phyloP scores from a whole-genome alignment of 306 rosid genomes.

The Macrotyloma uniflorum region DNA sequence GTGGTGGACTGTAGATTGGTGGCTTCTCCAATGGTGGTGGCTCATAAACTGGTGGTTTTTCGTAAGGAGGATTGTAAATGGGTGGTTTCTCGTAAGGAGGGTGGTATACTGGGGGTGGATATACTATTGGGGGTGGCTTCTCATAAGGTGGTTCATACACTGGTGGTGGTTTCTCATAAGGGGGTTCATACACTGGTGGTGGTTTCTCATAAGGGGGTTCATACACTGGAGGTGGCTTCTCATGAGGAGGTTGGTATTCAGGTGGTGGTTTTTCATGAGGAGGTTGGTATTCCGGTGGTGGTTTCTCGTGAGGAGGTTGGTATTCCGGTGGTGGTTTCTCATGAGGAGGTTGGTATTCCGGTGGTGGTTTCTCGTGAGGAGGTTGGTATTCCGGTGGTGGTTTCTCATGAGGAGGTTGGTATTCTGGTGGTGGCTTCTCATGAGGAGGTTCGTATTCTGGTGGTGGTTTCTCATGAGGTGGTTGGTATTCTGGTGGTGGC shows the following conservation, averaged over 20 bases:
- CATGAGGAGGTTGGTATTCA: not conserved
- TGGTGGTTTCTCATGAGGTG: not conserved
- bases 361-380: not conserved
- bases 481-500: not conserved
- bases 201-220: constrained; percentile 15
- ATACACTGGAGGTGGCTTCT: not conserved
- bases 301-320: not conserved
- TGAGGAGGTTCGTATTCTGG: not conserved
- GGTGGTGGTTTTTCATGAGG: not conserved
- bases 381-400: not conserved
- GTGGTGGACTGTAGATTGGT: constrained; percentile 23
- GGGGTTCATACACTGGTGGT: not conserved
- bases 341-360: not conserved
- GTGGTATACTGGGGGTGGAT: not conserved
- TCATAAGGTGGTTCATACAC: not conserved
- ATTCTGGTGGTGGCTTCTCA: not conserved
- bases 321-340: not conserved
- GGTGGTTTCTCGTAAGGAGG: constrained; percentile 11
- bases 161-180: constrained; percentile 7
- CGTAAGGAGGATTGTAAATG: not conserved
- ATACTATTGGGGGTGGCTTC: not conserved
- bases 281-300: not conserved
- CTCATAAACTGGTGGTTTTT: constrained; percentile 17
- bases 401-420: constrained; percentile 2
- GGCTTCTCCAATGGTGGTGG: constrained; percentile 19